Conservation (phyloP, 352 stramenopile genomes). For the Phytopythium ostracodes region DNA sequence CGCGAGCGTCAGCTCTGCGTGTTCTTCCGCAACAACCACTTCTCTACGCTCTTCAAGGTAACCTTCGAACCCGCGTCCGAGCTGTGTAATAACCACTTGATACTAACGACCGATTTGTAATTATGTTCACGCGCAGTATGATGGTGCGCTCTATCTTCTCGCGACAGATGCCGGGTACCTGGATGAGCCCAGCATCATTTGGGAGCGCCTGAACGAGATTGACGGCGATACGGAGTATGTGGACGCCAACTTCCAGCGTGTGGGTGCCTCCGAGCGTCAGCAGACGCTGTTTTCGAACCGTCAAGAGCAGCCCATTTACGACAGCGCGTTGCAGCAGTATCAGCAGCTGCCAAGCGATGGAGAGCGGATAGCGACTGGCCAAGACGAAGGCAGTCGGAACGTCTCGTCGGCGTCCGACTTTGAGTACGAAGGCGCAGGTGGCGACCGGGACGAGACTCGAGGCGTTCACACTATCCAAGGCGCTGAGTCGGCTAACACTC, state of each 20-base stretch:
- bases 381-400: not conserved
- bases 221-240: conserved; percentile 81
- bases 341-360: not conserved
- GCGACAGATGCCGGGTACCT: conserved; percentile 97
- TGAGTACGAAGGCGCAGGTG: not conserved
- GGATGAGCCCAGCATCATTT: conserved; percentile 91
- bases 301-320: conserved; percentile 26
- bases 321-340: conserved; percentile 1
- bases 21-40: conserved; percentile 99
- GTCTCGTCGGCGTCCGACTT: not conserved
- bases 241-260: conserved; percentile 54
- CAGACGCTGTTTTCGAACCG: conserved; percentile 62
- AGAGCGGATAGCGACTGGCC: not conserved
- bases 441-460: not conserved
- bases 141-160: conserved; percentile 93
- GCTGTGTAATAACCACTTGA: not conserved
- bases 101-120: conserved; percentile 5
- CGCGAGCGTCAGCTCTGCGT: conserved; percentile 90
- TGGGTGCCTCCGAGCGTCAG: conserved; percentile 67
- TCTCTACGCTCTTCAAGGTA: conserved; percentile 95
- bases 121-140: conserved; percentile 41
- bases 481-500: not conserved
- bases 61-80: not conserved
- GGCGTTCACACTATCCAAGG: not conserved
- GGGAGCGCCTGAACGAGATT: conserved; percentile 93